Conservation (phyloP, 176 grass and related monocot species). For the Bolboschoenus planiculmis region DNA sequence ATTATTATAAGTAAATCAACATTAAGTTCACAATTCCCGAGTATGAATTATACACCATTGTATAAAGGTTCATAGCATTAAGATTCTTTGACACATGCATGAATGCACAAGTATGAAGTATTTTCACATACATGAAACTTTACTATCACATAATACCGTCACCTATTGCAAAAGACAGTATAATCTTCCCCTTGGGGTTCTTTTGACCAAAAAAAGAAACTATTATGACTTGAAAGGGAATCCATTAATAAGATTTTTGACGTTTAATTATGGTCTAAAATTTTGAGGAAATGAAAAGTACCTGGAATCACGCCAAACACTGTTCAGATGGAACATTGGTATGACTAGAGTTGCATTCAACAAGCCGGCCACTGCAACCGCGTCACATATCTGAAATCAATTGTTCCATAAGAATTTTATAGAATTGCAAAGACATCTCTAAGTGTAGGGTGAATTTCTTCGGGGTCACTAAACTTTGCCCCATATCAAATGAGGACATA, state of each 20-base stretch:
- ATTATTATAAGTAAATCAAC: not conserved
- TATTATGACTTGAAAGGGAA: not conserved
- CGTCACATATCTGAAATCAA: constrained; percentile 81
- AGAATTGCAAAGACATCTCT: not conserved
- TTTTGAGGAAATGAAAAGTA: constrained; percentile 18
- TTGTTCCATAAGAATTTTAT: constrained; percentile 15
- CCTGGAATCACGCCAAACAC: constrained; percentile 96
- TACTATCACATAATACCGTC: not conserved
- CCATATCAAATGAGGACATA: not conserved
- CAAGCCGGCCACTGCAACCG: constrained; percentile 73
- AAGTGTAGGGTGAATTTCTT: not conserved
- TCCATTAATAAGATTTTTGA: not conserved
- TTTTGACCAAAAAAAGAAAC: not conserved
- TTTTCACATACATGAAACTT: not conserved
- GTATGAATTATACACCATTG: not conserved
- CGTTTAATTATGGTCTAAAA: not conserved
- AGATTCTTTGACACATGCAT: not conserved
- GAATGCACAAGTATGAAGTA: not conserved
- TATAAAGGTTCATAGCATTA: not conserved
- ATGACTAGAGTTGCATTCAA: constrained; percentile 93
- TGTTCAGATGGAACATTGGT: constrained; percentile 88
- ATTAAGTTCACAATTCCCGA: not conserved
- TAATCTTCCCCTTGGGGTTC: not conserved
- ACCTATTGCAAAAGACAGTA: not conserved
- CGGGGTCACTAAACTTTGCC: not conserved